Percentiles rank a stretch among this genome's conserved stretches.
These are phyloP conservation scores for Nematodospora anomalae DNA, from an alignment of 1,139 yeast genomes.

Conservation along the genomic window DNA sequence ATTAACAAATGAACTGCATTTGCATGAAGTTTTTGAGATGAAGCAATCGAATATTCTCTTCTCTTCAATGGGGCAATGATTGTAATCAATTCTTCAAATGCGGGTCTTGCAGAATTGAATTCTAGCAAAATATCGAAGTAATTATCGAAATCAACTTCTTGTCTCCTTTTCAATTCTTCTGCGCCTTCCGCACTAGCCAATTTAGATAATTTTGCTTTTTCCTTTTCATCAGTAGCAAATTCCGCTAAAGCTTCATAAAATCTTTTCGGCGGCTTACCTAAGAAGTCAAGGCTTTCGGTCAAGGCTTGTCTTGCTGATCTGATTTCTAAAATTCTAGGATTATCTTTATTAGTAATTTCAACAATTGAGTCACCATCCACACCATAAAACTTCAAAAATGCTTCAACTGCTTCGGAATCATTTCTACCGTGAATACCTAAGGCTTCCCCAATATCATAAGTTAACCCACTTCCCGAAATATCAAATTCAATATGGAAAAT, in stretches of 20 bases:
- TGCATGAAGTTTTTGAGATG: constrained; percentile 89
- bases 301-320: constrained; percentile 83
- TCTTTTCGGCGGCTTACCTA: constrained; percentile 95
- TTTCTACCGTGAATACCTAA: constrained; percentile 94
- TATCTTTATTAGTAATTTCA: constrained; percentile 70
- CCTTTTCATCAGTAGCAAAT: constrained; percentile 69
- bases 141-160: constrained; percentile 79
- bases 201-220: constrained; percentile 59
- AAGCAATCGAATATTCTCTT: constrained; percentile 98
- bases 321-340: constrained; percentile 56
- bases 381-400: constrained; percentile 71
- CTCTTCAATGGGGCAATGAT: constrained; percentile 87
- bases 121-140: constrained; percentile 81
- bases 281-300: constrained; percentile 76
- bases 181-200: constrained; percentile 83
- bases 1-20: constrained; percentile 88
- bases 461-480: constrained; percentile 84
- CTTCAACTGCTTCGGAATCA: constrained; percentile 59
- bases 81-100: constrained; percentile 67
- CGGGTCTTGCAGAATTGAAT: constrained; percentile 81
- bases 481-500: constrained; percentile 97
- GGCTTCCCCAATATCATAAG: constrained; percentile 94
- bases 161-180: constrained; percentile 77
- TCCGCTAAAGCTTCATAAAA: constrained; percentile 82
- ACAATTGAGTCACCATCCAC: constrained; percentile 68